Percentiles rank a stretch among this genome's conserved stretches.
Evolutionary conservation across 306 rosid genomes (phyloP).

Genomic region (Luffa aegyptiaca): DNA sequence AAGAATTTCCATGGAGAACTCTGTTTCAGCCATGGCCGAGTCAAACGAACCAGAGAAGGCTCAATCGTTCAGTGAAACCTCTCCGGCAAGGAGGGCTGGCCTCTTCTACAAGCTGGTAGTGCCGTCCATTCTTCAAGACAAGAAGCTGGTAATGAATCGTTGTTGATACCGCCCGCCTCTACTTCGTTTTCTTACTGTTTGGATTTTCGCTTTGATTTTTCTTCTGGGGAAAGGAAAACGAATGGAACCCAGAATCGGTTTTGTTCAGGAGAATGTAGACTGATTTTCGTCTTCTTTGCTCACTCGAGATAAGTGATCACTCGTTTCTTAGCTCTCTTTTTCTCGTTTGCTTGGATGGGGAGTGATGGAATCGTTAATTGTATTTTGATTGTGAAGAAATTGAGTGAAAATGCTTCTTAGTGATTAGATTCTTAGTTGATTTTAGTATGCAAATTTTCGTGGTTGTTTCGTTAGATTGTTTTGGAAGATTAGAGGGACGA

Average conservation of each 20-base stretch:
- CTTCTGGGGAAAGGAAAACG: neutral
- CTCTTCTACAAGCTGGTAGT: conserved; percentile 9
- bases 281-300: neutral
- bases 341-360: neutral
- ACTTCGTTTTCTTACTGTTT: neutral
- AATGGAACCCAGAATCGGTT: neutral
- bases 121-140: conserved; percentile 14
- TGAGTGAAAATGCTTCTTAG: neutral
- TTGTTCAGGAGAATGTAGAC: neutral
- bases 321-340: neutral
- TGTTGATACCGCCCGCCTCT: neutral
- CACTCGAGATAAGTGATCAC: neutral
- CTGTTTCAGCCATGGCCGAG: neutral
- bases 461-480: neutral
- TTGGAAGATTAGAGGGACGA: neutral
- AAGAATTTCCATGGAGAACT: neutral
- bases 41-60: neutral
- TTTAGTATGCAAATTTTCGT: neutral
- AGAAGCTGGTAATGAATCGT: conserved; percentile 10
- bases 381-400: neutral
- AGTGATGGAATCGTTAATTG: neutral
- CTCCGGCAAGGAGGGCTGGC: conserved; percentile 1
- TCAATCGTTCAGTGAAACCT: neutral
- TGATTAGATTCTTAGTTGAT: neutral
- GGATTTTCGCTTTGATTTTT: neutral